phyloP scores from a whole-genome alignment of 306 rosid genomes.

The Morella rubra region DNA sequence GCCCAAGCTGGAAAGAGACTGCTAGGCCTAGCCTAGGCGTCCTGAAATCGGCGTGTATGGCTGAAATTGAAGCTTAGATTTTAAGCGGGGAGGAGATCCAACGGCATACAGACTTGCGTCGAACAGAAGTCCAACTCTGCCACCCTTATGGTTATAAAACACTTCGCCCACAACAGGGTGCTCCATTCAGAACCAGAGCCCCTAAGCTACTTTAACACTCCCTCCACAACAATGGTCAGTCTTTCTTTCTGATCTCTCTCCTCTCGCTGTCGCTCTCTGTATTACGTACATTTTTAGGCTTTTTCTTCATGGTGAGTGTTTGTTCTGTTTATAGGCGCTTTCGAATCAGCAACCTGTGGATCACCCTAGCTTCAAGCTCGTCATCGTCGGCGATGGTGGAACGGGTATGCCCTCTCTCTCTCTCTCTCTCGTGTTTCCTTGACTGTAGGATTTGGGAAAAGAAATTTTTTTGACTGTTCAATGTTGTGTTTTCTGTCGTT shows the following conservation, averaged over 20 bases:
- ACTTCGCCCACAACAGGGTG: not conserved
- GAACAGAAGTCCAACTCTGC: constrained; percentile 11
- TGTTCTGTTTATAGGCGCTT: constrained; percentile 17
- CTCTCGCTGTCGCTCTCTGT: constrained; percentile 1
- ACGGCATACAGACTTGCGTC: constrained; percentile 21
- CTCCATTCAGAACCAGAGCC: not conserved
- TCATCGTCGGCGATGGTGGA: constrained; percentile 44
- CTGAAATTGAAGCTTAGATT: constrained; percentile 25
- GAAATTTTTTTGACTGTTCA: not conserved
- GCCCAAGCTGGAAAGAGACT: no score
- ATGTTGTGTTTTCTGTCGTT: not conserved
- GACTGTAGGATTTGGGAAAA: not conserved
- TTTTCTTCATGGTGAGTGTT: not conserved
- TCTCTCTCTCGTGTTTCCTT: not conserved
- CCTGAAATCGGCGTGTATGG: constrained; percentile 16
- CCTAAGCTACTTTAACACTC: not conserved
- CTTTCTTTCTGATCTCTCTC: constrained; percentile 3
- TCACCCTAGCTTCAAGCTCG: constrained; percentile 40
- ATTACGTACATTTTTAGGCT: not conserved
- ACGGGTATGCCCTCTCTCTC: constrained; percentile 20
- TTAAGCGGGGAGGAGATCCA: constrained; percentile 30
- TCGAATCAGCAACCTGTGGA: constrained; percentile 31
- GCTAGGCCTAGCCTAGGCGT: no score
- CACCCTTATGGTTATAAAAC: not conserved
- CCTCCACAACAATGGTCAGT: constrained; percentile 5